A percentile compares a stretch with the other conserved stretches of the same genome.
phyloP scores from a whole-genome alignment of 73 alveolate species.

The Tetrahymena malaccensis region DNA sequence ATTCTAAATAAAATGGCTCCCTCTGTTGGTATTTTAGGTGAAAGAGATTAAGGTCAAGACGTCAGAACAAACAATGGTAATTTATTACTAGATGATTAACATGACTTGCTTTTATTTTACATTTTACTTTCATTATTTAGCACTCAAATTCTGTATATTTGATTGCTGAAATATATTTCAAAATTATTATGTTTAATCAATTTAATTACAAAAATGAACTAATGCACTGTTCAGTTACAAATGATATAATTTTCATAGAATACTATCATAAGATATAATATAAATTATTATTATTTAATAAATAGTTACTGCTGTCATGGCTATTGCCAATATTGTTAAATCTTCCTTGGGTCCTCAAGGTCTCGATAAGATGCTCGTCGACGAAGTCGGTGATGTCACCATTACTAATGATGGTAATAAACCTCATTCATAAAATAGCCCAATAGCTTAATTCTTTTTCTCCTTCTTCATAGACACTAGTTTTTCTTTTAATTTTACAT shows the following conservation, averaged over 20 bases:
- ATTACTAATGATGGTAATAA: conserved; percentile 88
- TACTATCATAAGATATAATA: not conserved
- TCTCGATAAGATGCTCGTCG: conserved; percentile 98
- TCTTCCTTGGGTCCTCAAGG: conserved; percentile 99
- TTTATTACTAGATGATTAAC: not conserved
- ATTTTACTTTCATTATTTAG: not conserved
- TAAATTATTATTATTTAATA: not conserved
- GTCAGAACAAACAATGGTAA: conserved; percentile 79
- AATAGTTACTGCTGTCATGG: conserved; percentile 69
- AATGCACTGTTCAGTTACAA: not conserved
- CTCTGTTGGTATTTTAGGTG: conserved; percentile 83
- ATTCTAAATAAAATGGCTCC: not conserved
- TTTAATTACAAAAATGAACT: not conserved
- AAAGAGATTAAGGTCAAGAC: conserved; percentile 91
- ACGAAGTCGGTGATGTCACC: conserved; percentile 97
- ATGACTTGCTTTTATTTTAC: not conserved
- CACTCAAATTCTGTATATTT: not conserved
- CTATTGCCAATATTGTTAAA: conserved; percentile 89
- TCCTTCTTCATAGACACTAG: not conserved
- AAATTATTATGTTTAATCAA: no score
- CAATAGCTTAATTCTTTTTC: not conserved
- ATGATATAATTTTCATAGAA: not conserved
- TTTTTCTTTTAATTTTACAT: not conserved
- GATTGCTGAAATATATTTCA: not conserved
- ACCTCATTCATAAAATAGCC: not conserved